Conservation (phyloP, 2,329 filamentous ascomycete genomes). For the Paraphaeosphaeria sporulosa region DNA sequence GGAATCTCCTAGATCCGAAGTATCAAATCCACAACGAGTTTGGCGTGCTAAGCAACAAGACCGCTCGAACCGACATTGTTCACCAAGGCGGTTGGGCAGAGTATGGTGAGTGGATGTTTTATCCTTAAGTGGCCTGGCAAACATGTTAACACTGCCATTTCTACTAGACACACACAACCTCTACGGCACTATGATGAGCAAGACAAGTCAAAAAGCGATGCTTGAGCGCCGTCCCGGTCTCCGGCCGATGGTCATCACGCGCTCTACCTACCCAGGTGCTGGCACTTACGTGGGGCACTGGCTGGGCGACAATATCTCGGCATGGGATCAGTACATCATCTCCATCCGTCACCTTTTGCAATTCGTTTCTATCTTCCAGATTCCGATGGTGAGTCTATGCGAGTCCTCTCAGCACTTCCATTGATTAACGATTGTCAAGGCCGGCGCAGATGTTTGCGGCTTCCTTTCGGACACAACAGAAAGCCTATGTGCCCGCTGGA, state of each 20-base stretch:
- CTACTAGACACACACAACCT: slow-evolving; percentile 14
- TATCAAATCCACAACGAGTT: slow-evolving; percentile 71
- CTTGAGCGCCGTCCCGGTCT: slow-evolving; percentile 68
- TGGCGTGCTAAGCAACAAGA: slow-evolving; percentile 52
- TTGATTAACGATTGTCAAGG: slow-evolving; percentile 46
- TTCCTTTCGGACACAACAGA: slow-evolving; percentile 72
- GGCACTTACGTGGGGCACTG: slow-evolving; percentile 67
- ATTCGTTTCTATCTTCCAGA: slow-evolving; percentile 55
- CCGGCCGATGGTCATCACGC: slow-evolving; percentile 75
- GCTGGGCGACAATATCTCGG: slow-evolving; percentile 62
- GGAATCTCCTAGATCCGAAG: slow-evolving; percentile 69
- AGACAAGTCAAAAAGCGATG: slow-evolving; percentile 72
- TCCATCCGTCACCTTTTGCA: slow-evolving; percentile 53
- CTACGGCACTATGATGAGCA: slow-evolving; percentile 79
- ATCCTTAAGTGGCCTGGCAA: not conserved
- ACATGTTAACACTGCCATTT: not conserved
- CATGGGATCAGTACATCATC: slow-evolving; percentile 53
- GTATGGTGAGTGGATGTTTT: slow-evolving; percentile 56
- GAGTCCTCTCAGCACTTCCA: not conserved
- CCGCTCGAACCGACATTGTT: slow-evolving; percentile 71
- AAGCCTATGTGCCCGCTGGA: slow-evolving; percentile 76
- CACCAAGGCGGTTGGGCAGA: slow-evolving; percentile 72
- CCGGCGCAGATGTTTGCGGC: slow-evolving; percentile 73
- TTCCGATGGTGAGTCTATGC: slow-evolving; percentile 48
- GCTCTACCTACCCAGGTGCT: slow-evolving; percentile 78